Conservation (phyloP, 2,329 filamentous ascomycete genomes). For the Emmonsia crescens region DNA sequence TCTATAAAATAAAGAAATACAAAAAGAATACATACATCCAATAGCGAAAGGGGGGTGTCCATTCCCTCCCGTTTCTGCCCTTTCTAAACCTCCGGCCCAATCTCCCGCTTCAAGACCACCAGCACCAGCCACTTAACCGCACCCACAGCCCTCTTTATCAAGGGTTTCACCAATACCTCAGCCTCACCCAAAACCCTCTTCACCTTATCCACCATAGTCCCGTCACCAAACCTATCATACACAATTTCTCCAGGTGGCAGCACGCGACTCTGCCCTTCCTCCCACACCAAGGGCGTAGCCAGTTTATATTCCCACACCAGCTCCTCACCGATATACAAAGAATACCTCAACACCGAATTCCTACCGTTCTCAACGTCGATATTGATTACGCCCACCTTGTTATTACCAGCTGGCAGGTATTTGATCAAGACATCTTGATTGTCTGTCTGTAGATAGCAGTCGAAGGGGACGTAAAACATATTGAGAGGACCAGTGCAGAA, state of each 20-base stretch:
- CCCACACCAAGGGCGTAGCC: constrained; percentile 23
- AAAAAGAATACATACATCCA: neutral
- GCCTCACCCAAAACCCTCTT: neutral
- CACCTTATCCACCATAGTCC: neutral
- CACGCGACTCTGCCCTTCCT: neutral
- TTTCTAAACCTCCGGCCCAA: neutral
- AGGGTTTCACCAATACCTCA: neutral
- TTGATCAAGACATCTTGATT: constrained; percentile 74
- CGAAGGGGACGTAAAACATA: constrained; percentile 83
- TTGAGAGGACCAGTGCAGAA: constrained; percentile 85
- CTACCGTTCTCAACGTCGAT: constrained; percentile 55
- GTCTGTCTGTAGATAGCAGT: constrained; percentile 73
- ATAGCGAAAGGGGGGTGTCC: neutral
- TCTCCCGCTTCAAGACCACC: neutral
- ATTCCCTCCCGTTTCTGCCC: neutral
- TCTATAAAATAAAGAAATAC: neutral
- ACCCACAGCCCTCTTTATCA: constrained; percentile 15
- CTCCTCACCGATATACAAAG: constrained; percentile 68
- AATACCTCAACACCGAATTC: constrained; percentile 62
- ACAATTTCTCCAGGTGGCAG: constrained; percentile 25
- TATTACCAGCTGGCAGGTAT: constrained; percentile 72
- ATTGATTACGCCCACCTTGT: constrained; percentile 75
- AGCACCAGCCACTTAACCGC: constrained; percentile 2
- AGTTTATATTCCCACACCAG: constrained; percentile 57
- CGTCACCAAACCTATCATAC: constrained; percentile 17